phyloP scores from a whole-genome alignment of 1,139 yeast genomes.

The Kodamaea fungicola region DNA sequence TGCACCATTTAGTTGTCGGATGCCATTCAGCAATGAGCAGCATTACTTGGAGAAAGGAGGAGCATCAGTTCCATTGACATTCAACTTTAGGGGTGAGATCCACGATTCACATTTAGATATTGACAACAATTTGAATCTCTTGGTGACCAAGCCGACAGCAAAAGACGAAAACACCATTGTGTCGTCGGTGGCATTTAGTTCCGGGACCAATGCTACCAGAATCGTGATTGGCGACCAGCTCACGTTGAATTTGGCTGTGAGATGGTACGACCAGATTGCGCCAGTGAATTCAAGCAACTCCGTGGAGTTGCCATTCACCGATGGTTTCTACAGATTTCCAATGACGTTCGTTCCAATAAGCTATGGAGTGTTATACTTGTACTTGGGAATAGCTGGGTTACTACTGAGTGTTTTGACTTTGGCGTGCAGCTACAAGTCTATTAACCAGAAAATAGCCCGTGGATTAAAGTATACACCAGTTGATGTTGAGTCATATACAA shows the following conservation, averaged over 20 bases:
- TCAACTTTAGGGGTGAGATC: slow-evolving; percentile 65
- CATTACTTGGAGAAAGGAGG: slow-evolving; percentile 46
- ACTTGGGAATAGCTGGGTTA: slow-evolving; percentile 22
- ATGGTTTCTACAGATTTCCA: slow-evolving; percentile 44
- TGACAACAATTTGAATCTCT: slow-evolving; percentile 56
- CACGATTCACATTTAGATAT: slow-evolving; percentile 70
- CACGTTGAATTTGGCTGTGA: slow-evolving; percentile 54
- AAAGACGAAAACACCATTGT: slow-evolving; percentile 39
- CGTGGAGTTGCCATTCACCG: slow-evolving; percentile 31
- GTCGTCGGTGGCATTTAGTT: slow-evolving; percentile 57
- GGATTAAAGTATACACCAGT: slow-evolving; percentile 7
- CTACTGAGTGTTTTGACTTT: slow-evolving; percentile 25
- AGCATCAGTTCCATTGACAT: slow-evolving; percentile 56
- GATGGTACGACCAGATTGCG: slow-evolving; percentile 48
- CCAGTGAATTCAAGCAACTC: slow-evolving; percentile 16
- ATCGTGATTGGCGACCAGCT: slow-evolving; percentile 64
- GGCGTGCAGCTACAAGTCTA: slow-evolving; percentile 22
- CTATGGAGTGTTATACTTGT: slow-evolving; percentile 18
- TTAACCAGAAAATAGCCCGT: slow-evolving; percentile 14
- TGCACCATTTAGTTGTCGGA: slow-evolving; percentile 68
- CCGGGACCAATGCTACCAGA: slow-evolving; percentile 61
- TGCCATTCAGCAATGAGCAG: slow-evolving; percentile 48
- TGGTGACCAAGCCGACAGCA: slow-evolving; percentile 42
- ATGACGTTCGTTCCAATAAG: slow-evolving; percentile 26
- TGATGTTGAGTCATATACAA: slow-evolving; percentile 22